These are phyloP conservation scores for Termitomyces sp. DNA, from an alignment of 768 basidiomycete genomes.

Conservation along the genomic window DNA sequence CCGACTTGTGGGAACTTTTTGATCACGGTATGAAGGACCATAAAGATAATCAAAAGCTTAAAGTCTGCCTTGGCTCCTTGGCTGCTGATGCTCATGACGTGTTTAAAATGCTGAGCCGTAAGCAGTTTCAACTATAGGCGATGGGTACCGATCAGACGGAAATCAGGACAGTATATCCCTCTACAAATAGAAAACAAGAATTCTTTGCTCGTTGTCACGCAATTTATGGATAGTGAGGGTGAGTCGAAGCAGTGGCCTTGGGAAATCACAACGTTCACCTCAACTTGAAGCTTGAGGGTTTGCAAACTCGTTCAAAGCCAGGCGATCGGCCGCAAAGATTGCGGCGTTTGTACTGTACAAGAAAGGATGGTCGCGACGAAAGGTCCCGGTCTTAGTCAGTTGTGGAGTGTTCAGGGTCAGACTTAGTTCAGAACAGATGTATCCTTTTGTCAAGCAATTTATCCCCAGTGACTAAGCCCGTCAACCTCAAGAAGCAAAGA, in stretches of 20 bases:
- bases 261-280: neutral
- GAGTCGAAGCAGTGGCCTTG: neutral
- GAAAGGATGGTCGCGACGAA: too few relatives aligned
- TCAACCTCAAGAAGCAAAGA: neutral
- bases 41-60: conserved; percentile 13
- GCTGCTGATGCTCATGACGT: conserved; percentile 30
- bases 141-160: conserved; percentile 32
- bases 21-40: neutral
- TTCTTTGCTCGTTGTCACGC: too few relatives aligned
- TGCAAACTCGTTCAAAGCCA: too few relatives aligned
- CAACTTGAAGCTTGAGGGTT: conserved; percentile 3
- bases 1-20: neutral
- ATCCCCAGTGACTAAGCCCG: too few relatives aligned
- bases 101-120: conserved; percentile 35
- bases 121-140: neutral
- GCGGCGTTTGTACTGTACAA: too few relatives aligned
- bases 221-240: neutral
- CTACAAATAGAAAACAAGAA: neutral
- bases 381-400: too few relatives aligned
- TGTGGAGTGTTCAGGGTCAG: too few relatives aligned
- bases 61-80: conserved; percentile 43
- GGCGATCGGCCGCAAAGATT: too few relatives aligned
- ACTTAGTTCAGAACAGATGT: too few relatives aligned
- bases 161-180: conserved; percentile 23
- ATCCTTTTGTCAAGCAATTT: too few relatives aligned